Conservation (phyloP, 2,329 filamentous ascomycete genomes). For the Cladophialophora exuberans region DNA sequence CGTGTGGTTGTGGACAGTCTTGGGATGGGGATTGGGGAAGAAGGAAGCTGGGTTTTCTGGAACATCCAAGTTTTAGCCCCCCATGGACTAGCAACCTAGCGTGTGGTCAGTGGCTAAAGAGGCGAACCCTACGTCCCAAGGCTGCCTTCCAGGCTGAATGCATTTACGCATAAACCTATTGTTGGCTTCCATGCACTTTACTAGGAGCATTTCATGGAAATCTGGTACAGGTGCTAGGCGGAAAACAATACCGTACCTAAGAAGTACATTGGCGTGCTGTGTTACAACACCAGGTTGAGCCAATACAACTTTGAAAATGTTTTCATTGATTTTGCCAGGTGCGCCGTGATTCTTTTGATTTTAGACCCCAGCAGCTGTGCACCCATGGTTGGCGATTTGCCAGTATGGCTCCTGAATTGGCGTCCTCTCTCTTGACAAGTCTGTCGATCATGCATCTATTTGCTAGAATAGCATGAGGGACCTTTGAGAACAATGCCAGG, state of each 20-base stretch:
- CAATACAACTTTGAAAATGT: slow-evolving; percentile 21
- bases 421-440: not conserved
- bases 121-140: too few relatives aligned
- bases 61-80: not conserved
- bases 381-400: not conserved
- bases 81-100: too few relatives aligned
- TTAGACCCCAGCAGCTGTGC: slow-evolving; percentile 11
- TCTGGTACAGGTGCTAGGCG: too few relatives aligned
- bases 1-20: not conserved
- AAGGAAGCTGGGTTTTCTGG: not conserved
- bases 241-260: too few relatives aligned
- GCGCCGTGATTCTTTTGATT: slow-evolving; percentile 15
- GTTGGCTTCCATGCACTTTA: too few relatives aligned
- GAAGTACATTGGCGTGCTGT: too few relatives aligned
- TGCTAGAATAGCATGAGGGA: not conserved
- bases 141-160: too few relatives aligned
- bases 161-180: too few relatives aligned
- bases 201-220: too few relatives aligned
- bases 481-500: not conserved
- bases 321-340: slow-evolving; percentile 27
- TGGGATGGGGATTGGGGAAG: not conserved
- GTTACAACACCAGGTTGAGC: too few relatives aligned
- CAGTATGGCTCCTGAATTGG: not conserved
- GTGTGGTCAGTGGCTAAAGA: too few relatives aligned
- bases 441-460: too few relatives aligned